Conservation (phyloP, 179 eudicot genomes). For the Vitellaria paradoxa region DNA sequence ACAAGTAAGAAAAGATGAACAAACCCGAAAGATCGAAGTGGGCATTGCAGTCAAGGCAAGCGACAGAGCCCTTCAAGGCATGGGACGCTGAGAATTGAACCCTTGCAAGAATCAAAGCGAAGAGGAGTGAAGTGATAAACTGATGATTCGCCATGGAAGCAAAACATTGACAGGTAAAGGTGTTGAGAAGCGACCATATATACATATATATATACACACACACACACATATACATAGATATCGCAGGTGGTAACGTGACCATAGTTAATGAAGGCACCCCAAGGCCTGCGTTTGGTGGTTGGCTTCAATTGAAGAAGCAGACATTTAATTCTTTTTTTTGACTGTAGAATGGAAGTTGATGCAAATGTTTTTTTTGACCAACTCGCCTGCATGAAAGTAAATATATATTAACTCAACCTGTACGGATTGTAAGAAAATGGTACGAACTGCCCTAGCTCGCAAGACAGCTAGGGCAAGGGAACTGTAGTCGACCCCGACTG, state of each 20-base stretch:
- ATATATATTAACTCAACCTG: too few relatives aligned
- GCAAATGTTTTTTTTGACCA: too few relatives aligned
- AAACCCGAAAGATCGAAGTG: slow-evolving; percentile 59
- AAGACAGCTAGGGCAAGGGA: too few relatives aligned
- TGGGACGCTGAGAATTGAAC: slow-evolving; percentile 28
- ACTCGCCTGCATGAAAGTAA: too few relatives aligned
- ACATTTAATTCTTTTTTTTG: too few relatives aligned
- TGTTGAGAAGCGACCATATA: not conserved
- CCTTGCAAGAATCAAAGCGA: slow-evolving; percentile 37
- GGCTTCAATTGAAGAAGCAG: not conserved
- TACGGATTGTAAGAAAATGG: too few relatives aligned
- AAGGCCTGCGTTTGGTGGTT: slow-evolving; percentile 14
- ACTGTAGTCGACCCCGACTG: too few relatives aligned
- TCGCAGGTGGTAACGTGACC: not conserved
- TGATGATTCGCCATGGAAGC: slow-evolving; percentile 33
- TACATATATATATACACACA: too few relatives aligned
- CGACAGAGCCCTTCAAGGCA: slow-evolving; percentile 51
- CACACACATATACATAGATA: not conserved
- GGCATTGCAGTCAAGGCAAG: slow-evolving; percentile 57
- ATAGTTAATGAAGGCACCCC: slow-evolving; percentile 19
- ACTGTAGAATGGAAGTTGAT: too few relatives aligned
- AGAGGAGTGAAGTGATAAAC: slow-evolving; percentile 22
- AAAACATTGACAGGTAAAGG: not conserved
- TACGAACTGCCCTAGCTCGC: too few relatives aligned
- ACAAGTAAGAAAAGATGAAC: not conserved